Conservation (phyloP, 768 basidiomycete species). For the Calvatia gigantea region DNA sequence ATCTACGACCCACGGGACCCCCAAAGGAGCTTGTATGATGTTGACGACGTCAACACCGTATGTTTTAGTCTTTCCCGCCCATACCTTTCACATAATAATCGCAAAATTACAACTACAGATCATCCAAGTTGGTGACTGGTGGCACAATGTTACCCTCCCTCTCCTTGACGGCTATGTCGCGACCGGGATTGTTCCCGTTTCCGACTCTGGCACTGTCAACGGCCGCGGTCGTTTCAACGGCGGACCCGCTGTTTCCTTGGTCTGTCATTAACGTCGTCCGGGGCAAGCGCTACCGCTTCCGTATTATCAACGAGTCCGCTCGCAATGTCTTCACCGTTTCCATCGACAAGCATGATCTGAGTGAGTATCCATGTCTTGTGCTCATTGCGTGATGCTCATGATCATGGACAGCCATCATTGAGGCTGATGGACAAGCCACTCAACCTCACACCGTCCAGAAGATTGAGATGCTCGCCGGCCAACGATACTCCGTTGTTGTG, state of each 20-base stretch:
- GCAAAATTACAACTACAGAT: slow-evolving; percentile 24
- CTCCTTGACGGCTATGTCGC: slow-evolving; percentile 17
- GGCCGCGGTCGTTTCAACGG: slow-evolving; percentile 31
- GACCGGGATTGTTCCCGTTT: slow-evolving; percentile 17
- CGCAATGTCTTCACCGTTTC: slow-evolving; percentile 37
- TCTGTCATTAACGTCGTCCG: slow-evolving; percentile 37
- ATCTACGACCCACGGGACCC: slow-evolving; percentile 39
- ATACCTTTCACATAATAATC: slow-evolving; percentile 25
- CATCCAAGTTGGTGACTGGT: slow-evolving; percentile 37
- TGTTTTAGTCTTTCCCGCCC: slow-evolving; percentile 31
- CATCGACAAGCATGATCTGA: slow-evolving; percentile 28
- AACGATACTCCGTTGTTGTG: slow-evolving; percentile 42
- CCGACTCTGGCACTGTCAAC: slow-evolving; percentile 33
- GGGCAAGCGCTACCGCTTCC: slow-evolving; percentile 50
- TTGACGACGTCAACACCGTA: slow-evolving; percentile 39
- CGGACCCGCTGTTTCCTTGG: slow-evolving; percentile 29
- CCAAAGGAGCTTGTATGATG: slow-evolving; percentile 24
- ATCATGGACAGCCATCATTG: slow-evolving; percentile 25
- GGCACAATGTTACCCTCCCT: slow-evolving; percentile 18
- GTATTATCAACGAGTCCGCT: slow-evolving; percentile 47
- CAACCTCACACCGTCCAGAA: slow-evolving; percentile 30
- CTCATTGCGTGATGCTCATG: not conserved
- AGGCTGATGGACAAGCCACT: slow-evolving; percentile 35
- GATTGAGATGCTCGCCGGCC: slow-evolving; percentile 41
- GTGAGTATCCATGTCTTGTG: slow-evolving; percentile 14